A percentile compares a stretch with the other conserved stretches of the same genome.
Evolutionary conservation across 148 eudicot species (phyloP).

Genomic region (Polygonum maritimum): DNA sequence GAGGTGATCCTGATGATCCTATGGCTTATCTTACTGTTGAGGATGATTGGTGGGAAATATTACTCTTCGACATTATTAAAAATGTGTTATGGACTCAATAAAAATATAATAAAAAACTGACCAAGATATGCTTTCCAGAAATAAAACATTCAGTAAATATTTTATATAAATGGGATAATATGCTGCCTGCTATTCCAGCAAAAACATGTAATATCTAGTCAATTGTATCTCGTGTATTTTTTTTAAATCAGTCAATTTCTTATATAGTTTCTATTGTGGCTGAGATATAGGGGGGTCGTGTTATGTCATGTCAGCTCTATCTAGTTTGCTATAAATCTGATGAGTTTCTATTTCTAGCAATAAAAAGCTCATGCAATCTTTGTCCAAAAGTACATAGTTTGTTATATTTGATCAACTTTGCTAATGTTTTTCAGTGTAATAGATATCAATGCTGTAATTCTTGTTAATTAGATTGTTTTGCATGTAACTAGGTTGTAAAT

Average conservation of each 20-base stretch:
- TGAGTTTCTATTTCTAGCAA: background rate
- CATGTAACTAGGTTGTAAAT: constrained; percentile 57
- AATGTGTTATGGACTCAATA: background rate
- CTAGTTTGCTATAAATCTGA: background rate
- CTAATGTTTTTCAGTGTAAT: background rate
- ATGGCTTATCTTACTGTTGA: background rate
- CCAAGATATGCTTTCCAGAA: background rate
- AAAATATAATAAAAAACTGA: background rate
- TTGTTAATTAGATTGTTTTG: background rate
- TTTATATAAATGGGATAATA: background rate
- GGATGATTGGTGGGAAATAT: background rate
- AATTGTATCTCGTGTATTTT: background rate
- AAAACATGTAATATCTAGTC: background rate
- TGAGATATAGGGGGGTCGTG: background rate
- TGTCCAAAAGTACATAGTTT: background rate
- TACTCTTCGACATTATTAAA: background rate
- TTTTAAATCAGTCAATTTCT: background rate
- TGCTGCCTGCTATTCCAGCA: background rate
- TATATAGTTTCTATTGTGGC: background rate
- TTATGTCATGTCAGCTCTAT: background rate
- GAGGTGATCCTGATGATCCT: constrained; percentile 36
- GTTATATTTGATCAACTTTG: background rate
- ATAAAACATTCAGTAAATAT: background rate
- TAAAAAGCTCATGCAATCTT: background rate
- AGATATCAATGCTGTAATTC: background rate